These are phyloP conservation scores for Lycium barbarum DNA, from an alignment of 257 asterid species.

Conservation along the genomic window DNA sequence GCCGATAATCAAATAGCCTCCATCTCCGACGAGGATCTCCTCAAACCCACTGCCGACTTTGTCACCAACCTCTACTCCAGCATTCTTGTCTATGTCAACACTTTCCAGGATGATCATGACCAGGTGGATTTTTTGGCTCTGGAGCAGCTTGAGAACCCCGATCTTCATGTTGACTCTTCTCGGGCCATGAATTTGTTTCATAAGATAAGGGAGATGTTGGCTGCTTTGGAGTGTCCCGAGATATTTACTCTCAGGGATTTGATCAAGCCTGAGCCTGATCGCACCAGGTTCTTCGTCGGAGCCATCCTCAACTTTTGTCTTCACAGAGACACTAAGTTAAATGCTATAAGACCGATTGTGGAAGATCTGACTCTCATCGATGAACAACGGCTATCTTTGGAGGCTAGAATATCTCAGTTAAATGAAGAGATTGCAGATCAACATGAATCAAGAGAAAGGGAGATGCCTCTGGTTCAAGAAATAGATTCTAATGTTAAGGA, in stretches of 20 bases:
- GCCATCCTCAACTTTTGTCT: conserved; percentile 79
- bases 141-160: conserved; percentile 82
- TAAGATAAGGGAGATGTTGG: conserved; percentile 53
- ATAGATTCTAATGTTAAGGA: conserved; percentile 26
- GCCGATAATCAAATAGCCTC: conserved; percentile 58
- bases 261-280: conserved; percentile 77
- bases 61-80: conserved; percentile 67
- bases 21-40: conserved; percentile 67
- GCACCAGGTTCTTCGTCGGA: conserved; percentile 72
- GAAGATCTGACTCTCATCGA: conserved; percentile 63
- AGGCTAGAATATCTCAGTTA: conserved; percentile 54
- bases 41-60: conserved; percentile 62
- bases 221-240: conserved; percentile 61
- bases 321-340: conserved; percentile 64
- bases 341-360: conserved; percentile 51
- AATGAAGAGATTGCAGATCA: neutral
- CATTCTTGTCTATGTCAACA: conserved; percentile 55
- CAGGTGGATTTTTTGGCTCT: conserved; percentile 83
- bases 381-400: conserved; percentile 53
- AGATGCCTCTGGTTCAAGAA: conserved; percentile 27
- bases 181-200: conserved; percentile 58
- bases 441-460: conserved; percentile 5
- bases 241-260: conserved; percentile 70
- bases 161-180: conserved; percentile 66
- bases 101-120: conserved; percentile 69